phyloP scores from a whole-genome alignment of 176 grass and related monocot genomes.

The sorghum (Sorghum bicolor) region Sorghum_bicolor_NCBIv3 NC_012872.2:58658001-58658500 shows the following conservation, averaged over 20 bases:
- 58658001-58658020: background rate
- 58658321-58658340: too few relatives aligned
- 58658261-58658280: conserved; percentile 57
- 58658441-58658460: conserved; percentile 44
- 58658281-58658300: conserved; percentile 49
- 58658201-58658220: conserved; percentile 27
- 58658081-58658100: conserved; percentile 37
- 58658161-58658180: too few relatives aligned
- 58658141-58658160: too few relatives aligned
- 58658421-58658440: conserved; percentile 38
- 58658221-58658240: conserved; percentile 62
- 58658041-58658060: conserved; percentile 28
- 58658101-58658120: conserved; percentile 48
- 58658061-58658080: conserved; percentile 29
- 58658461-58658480: conserved; percentile 53
- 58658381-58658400: background rate
- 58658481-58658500: background rate
- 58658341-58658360: background rate
- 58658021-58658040: background rate
- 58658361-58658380: background rate
- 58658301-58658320: conserved; percentile 60
- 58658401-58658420: conserved; percentile 55
- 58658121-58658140: too few relatives aligned
- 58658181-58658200: background rate
- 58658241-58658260: conserved; percentile 57